Evolutionary conservation across 306 rosid genomes (phyloP).

Genomic region (Echinosophora koreensis): DNA sequence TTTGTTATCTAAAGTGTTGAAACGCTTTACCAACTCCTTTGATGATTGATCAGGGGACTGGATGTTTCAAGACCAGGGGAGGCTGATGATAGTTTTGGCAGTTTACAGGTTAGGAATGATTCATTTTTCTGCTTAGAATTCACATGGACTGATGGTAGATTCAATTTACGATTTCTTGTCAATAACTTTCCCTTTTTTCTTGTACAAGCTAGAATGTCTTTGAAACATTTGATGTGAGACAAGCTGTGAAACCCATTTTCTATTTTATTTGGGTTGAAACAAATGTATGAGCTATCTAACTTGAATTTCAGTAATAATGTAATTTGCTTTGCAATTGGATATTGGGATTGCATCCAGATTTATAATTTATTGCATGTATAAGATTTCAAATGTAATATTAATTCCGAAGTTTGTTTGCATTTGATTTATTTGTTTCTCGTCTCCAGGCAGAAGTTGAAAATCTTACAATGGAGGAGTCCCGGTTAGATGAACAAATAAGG

Average conservation of each 20-base stretch:
- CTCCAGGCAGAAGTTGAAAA: constrained; percentile 90
- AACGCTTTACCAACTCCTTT: constrained; percentile 41
- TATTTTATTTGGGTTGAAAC: constrained; percentile 39
- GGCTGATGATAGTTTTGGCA: constrained; percentile 73
- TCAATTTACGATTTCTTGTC: constrained; percentile 27
- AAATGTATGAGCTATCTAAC: constrained; percentile 15
- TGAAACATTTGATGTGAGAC: constrained; percentile 4
- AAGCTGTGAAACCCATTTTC: constrained; percentile 13
- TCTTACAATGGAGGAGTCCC: constrained; percentile 73
- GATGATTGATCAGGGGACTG: constrained; percentile 74
- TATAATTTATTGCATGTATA: constrained; percentile 19
- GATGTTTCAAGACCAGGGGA: constrained; percentile 89
- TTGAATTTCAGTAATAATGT: constrained; percentile 27
- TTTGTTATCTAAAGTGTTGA: constrained; percentile 38
- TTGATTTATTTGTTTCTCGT: constrained; percentile 36
- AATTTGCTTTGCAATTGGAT: constrained; percentile 35
- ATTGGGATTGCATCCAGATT: not conserved
- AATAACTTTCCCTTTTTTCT: constrained; percentile 7
- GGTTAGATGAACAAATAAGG: constrained; percentile 90
- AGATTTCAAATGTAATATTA: constrained; percentile 26
- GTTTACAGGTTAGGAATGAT: constrained; percentile 75
- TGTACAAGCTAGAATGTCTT: constrained; percentile 23
- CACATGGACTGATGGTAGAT: constrained; percentile 25
- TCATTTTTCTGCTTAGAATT: constrained; percentile 43
- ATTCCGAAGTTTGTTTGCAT: constrained; percentile 32